Evolutionary conservation across 2,329 filamentous ascomycete genomes (phyloP).

Genomic region (Trichoderma sp.): DNA sequence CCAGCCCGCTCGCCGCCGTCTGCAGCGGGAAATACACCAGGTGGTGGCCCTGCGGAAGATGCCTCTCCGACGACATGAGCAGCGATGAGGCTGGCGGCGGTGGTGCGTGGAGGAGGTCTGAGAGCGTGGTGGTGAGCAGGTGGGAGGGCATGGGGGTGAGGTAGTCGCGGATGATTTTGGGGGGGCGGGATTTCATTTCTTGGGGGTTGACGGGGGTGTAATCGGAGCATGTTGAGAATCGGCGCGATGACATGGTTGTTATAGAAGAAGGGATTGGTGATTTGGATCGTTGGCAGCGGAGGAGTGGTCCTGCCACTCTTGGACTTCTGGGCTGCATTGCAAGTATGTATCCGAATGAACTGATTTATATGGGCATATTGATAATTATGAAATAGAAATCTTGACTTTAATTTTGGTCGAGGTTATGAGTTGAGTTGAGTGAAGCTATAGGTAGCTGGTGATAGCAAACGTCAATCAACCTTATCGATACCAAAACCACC

Average conservation of each 20-base stretch:
- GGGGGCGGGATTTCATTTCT: conserved; percentile 32
- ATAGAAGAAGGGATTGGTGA: not conserved
- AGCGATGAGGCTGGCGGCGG: conserved; percentile 2
- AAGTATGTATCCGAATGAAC: too few species aligned
- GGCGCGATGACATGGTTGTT: not conserved
- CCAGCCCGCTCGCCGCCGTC: conserved; percentile 60
- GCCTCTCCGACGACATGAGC: not conserved
- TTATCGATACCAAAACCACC: not conserved
- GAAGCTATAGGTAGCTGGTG: not conserved
- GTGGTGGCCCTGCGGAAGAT: conserved; percentile 68
- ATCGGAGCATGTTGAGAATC: not conserved
- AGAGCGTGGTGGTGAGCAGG: conserved; percentile 65
- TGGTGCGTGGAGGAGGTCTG: conserved; percentile 50
- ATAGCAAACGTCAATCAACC: not conserved
- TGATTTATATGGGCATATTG: too few species aligned
- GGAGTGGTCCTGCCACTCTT: not conserved
- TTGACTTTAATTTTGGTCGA: too few species aligned
- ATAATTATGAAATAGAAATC: not conserved
- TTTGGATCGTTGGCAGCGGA: not conserved
- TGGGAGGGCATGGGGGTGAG: conserved; percentile 62
- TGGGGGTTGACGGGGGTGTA: conserved; percentile 22
- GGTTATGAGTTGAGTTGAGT: not conserved
- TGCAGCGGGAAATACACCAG: conserved; percentile 84
- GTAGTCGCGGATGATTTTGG: conserved; percentile 46
- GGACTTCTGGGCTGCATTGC: not conserved